Base-by-base conservation (phyloP, 75 land plant genomes). In the Larix kaempferi region DNA sequence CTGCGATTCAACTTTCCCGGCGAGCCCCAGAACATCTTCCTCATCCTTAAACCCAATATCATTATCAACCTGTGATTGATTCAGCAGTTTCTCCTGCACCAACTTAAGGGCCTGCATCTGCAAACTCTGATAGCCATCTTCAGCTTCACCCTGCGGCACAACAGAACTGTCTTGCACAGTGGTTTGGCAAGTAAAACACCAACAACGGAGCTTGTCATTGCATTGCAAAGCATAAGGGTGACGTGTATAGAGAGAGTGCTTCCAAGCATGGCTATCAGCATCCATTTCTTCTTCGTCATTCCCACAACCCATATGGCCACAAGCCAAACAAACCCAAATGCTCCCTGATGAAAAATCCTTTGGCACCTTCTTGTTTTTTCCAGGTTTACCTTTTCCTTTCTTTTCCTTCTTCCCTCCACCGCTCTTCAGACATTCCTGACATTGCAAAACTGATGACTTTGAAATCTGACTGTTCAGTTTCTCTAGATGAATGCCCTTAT, bases 251-350 rank as follows among this genome's bases (percentile, higher is more conserved):
- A 77, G 78, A n/a, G 75, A 79, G 78, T 96, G 99, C 57, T 80
- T 61, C 79, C 83, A 65, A 11, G 91, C 88, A 83, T 96, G 99
- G 54, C 89, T 78, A 33, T 79, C 73, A 22, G 86, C 81, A 33
- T 56, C 80, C 37, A 84, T 62, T 1, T 77, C 83, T 12, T 80
- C 59, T 13, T 82, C 86, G 3, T 65, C 78, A 15, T 82, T 84
- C 11, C 88, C 93, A 77, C 99, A 97, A 12, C 84, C 87, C 62
- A 81, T 37, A 65, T 85, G 86, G 11, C 92, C 94, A 85, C 99
- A 97, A 19, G 82, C 83, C 83, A 94, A 84, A 74, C 99, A 97
- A 56, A 97, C 80, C 95, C 95, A 97, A 21, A 88, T 77, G 33
- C 75, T 77, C 13, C 77, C 77, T 39, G 80, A 75, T 67, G 78